Percentiles rank a stretch among this genome's conserved stretches.
These are phyloP conservation scores for Phytophthora uliginosa DNA, from an alignment of 352 stramenopile species.

Conservation along the genomic window DNA sequence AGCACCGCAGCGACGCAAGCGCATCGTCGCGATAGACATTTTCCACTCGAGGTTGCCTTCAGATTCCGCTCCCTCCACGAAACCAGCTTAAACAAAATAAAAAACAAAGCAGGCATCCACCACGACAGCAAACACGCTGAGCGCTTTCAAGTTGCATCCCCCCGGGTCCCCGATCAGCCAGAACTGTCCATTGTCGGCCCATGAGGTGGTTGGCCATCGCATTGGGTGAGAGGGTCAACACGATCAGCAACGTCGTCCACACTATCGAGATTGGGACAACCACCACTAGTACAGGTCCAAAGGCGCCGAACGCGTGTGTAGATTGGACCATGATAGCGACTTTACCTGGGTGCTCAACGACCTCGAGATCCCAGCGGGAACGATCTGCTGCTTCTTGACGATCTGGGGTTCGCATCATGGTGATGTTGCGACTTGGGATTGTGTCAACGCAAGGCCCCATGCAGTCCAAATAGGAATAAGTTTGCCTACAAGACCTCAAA, in stretches of 20 bases:
- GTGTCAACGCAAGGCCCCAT: neutral
- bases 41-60: neutral
- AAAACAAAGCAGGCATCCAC: conserved; percentile 1
- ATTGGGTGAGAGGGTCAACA: neutral
- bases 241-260: conserved; percentile 1
- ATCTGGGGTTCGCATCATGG: neutral
- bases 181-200: neutral
- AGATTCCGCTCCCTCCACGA: neutral
- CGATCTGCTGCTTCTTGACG: neutral
- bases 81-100: conserved; percentile 20
- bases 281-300: neutral
- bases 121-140: conserved; percentile 3
- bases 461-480: neutral
- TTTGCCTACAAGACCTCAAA: neutral
- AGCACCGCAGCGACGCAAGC: neutral
- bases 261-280: neutral
- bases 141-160: neutral
- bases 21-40: neutral
- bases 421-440: neutral
- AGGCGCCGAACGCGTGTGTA: neutral
- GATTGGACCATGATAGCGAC: neutral
- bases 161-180: conserved; percentile 8
- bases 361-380: neutral
- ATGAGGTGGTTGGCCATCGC: conserved; percentile 1
- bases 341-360: neutral